These are phyloP conservation scores for Dictyostelium purpureum DNA, from an alignment of 78 protist genomes.

Conservation along the genomic window DNA sequence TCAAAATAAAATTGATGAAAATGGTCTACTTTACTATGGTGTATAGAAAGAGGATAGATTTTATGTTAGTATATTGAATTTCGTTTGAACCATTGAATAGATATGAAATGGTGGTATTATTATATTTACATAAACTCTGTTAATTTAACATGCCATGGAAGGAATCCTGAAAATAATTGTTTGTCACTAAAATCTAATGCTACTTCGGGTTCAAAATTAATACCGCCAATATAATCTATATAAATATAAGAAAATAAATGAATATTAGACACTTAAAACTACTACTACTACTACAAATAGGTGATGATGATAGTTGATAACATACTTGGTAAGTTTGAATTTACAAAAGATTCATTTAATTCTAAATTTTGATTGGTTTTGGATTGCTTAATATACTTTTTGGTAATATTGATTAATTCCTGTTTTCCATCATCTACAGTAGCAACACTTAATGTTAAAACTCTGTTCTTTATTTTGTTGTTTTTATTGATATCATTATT, in stretches of 20 bases:
- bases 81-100: too few relatives aligned
- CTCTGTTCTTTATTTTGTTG: not conserved
- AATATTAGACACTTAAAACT: not conserved
- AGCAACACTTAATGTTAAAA: slow-evolving; percentile 2
- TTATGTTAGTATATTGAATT: not conserved
- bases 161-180: slow-evolving; percentile 21
- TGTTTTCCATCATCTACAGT: slow-evolving; percentile 54
- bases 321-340: slow-evolving; percentile 35
- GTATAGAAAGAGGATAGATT: not conserved
- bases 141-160: slow-evolving; percentile 71
- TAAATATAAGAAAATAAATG: too few relatives aligned
- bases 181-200: slow-evolving; percentile 54
- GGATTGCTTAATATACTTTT: slow-evolving; percentile 9
- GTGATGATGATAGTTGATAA: not conserved
- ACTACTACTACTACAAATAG: too few relatives aligned
- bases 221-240: slow-evolving; percentile 29
- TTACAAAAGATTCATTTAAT: slow-evolving; percentile 18
- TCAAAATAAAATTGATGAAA: slow-evolving; percentile 56
- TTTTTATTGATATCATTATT: not conserved
- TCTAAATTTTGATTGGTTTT: not conserved
- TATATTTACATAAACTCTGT: slow-evolving; percentile 64
- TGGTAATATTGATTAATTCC: slow-evolving; percentile 44
- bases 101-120: not conserved
- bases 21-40: slow-evolving; percentile 32
- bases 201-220: slow-evolving; percentile 29